Evolutionary conservation across 352 stramenopile species (phyloP), one percentile per base, ranked within the genome.

Genomic region (Pythium coloratum): DNA sequence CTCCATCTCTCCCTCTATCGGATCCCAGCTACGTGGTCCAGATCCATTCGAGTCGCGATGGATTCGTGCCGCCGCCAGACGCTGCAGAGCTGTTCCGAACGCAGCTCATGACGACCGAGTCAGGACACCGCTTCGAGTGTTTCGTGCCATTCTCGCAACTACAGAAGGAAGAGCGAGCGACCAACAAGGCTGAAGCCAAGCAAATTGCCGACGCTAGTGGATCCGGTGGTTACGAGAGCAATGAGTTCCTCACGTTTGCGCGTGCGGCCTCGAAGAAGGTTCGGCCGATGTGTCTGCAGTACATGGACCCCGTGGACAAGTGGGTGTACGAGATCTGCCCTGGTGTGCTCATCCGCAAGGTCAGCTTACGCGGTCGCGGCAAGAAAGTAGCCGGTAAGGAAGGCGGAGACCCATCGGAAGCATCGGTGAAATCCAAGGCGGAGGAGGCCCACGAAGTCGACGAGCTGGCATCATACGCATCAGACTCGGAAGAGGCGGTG

Each of bases 281-380:
- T 34, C 78, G 73, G 7, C 83, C 81, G 32, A 80, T 82, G 54
- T 95, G 87, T 61, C 56, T 95, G 8, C 75, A 89, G 59, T 91
- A 81, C 60, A 71, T 76, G 30, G 81, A 93, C 63, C 72, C 62
- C 9, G 54, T 71, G 38, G 76, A 71, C 47, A 47, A 76, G 16
- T 87, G 77, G 76, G 72, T 92, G 8, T 92, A 89, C 61, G 84
- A 93, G 62, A 68, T 95, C 20, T 95, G 87, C 54, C 63, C 76
- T 0, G 74, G 78, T 1, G 58, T 88, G 32, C 70, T 88, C 3
- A 75, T 93, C 55, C 81, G 81, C 32, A 86, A 79, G 38, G 72
- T 88, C 44, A 75, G 62, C 64, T 53, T 89, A 18, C 28, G 36
- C 7, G 69, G 24, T 7, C 28, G 42, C 7, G 46, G 34, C 42